Evolutionary conservation across 2,329 filamentous ascomycete species (phyloP).

Genomic region (Aspergillus japonicus): DNA sequence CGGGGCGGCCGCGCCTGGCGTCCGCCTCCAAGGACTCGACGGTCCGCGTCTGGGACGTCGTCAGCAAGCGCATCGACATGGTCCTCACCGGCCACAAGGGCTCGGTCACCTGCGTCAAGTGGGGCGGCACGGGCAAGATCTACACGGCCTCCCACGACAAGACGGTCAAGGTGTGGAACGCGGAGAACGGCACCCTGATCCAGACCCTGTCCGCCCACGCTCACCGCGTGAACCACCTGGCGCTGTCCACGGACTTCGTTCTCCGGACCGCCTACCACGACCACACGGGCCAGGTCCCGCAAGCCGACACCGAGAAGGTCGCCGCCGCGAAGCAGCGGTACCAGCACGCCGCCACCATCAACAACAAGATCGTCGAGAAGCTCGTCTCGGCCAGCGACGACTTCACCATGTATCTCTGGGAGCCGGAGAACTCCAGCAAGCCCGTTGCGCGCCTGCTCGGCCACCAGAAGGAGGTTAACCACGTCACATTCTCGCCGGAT

Average conservation of each 20-base stretch:
- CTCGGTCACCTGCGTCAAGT: constrained; percentile 84
- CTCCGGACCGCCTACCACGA: constrained; percentile 84
- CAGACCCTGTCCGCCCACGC: constrained; percentile 80
- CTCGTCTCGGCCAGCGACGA: constrained; percentile 91
- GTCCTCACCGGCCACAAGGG: constrained; percentile 86
- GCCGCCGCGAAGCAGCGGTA: constrained; percentile 78
- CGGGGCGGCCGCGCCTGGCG: constrained; percentile 73
- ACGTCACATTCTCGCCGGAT: constrained; percentile 91
- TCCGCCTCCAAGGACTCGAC: constrained; percentile 89
- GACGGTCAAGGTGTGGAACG: constrained; percentile 87
- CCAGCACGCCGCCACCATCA: constrained; percentile 75
- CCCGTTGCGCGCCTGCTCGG: constrained; percentile 86
- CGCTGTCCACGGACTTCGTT: constrained; percentile 88
- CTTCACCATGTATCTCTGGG: constrained; percentile 95
- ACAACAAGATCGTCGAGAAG: constrained; percentile 75
- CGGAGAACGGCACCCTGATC: constrained; percentile 71
- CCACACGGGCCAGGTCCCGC: constrained; percentile 70
- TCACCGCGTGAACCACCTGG: constrained; percentile 94
- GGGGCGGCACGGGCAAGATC: constrained; percentile 85
- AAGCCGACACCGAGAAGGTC: constrained; percentile 67
- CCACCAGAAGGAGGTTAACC: constrained; percentile 95
- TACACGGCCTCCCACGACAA: constrained; percentile 90
- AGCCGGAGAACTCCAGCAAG: constrained; percentile 74
- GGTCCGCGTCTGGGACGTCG: constrained; percentile 80
- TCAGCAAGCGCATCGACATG: constrained; percentile 74